These are phyloP conservation scores for Leptographium flavum DNA, from an alignment of 2,329 filamentous ascomycete genomes.

Conservation along the genomic window DNA sequence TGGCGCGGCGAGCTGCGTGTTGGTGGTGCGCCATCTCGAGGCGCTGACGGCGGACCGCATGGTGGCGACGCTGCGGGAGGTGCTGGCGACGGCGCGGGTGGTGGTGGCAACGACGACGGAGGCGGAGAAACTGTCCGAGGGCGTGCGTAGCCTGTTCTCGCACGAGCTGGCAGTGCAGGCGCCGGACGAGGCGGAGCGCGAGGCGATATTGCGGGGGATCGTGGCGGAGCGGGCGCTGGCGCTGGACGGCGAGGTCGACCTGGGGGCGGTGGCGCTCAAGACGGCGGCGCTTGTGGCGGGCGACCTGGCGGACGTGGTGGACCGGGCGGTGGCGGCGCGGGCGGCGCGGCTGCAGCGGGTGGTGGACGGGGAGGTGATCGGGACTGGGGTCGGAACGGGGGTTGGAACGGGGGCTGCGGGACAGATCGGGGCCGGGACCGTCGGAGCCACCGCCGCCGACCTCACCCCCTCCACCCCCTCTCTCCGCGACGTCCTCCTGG, in stretches of 20 bases:
- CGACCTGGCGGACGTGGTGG: conserved; percentile 86
- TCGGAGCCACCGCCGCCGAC: too few species aligned
- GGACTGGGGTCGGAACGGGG: too few species aligned
- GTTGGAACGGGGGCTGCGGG: background rate
- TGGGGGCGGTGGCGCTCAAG: conserved; percentile 78
- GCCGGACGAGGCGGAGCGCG: conserved; percentile 82
- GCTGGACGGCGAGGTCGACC: conserved; percentile 71
- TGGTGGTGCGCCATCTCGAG: conserved; percentile 84
- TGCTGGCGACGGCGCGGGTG: conserved; percentile 66
- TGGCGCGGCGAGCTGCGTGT: conserved; percentile 65
- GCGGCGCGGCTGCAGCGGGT: conserved; percentile 61
- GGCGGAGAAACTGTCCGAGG: conserved; percentile 85
- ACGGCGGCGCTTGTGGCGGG: conserved; percentile 91
- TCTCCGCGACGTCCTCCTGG: conserved; percentile 76
- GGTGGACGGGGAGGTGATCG: conserved; percentile 15
- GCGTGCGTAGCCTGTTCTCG: conserved; percentile 79
- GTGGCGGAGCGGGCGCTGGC: conserved; percentile 61
- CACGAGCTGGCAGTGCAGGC: conserved; percentile 91
- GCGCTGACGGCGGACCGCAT: conserved; percentile 85
- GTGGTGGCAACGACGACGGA: conserved; percentile 90
- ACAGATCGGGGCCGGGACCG: too few species aligned
- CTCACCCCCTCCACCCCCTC: too few species aligned
- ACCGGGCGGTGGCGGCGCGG: conserved; percentile 70
- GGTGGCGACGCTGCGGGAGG: conserved; percentile 68
- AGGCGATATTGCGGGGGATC: conserved; percentile 70